Evolutionary conservation across 257 asterid genomes (phyloP), one percentile per base, ranked within the genome.

Genomic region (Gardenia jasminoides): DNA sequence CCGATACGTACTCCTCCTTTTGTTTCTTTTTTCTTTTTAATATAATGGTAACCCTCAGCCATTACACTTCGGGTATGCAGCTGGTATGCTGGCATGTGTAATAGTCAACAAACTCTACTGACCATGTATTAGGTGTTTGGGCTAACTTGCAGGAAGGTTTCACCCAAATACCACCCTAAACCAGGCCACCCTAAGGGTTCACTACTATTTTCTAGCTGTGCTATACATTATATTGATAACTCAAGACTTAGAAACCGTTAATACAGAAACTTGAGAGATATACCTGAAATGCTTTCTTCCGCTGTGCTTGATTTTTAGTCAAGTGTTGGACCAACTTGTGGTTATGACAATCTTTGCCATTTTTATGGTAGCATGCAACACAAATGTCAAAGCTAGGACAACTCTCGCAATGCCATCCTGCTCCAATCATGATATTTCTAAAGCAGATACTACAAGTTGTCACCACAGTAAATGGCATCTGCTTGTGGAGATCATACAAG

Each of bases 401-500:
- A 26, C 44, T 83, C 82, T 81, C 86, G 70, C 89, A 83, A 61
- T 75, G 83, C 89, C 88, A 80, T 77, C 82, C 80, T 59, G 68
- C 75, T 50, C 43, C 44, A 72, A 54, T 77, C 70, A 36, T 46
- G 78, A 36, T 69, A 58, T 84, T 81, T 84, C 80, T 72, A 59
- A 78, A 85, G 79, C 89, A 86, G 70, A 78, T 72, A 77, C 84
- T 76, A 81, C 92, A 86, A n/a, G 75, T 68, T 44, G 78, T 79
- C 67, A 39, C 66, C 67, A n/a, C 43, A 43, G 72, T 76, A 61
- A 76, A 56, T 30, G 76, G 46, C 33, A 77, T 67, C 76, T 75
- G 78, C 78, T 84, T 80, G 84, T 81, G 82, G 79, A 92, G 93
- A 80, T 89, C 90, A 81, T 88, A 80, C 78, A 93, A 54, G 82